A percentile compares a stretch with the other conserved stretches of the same genome.
phyloP scores from a whole-genome alignment of 192 early-diverging fungal genomes.

The Coemansia asiatica region DNA sequence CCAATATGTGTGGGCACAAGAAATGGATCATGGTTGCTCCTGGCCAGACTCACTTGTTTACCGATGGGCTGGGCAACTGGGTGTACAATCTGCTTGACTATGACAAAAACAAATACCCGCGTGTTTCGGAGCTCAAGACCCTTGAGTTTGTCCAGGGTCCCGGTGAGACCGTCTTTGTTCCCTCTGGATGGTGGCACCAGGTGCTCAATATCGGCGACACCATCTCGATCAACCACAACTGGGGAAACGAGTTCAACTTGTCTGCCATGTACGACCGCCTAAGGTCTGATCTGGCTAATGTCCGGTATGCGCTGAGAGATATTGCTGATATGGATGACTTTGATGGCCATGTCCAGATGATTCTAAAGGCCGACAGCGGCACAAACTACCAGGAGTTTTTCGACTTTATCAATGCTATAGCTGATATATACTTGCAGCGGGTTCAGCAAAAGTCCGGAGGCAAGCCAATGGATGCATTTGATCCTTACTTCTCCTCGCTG shows the following conservation, averaged over 20 bases:
- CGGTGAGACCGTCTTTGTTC: constrained; percentile 73
- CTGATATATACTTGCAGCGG: constrained; percentile 9
- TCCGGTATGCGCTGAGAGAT: constrained; percentile 59
- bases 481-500: constrained; percentile 20
- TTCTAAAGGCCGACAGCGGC: constrained; percentile 34
- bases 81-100: constrained; percentile 62
- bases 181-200: constrained; percentile 75
- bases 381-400: constrained; percentile 38
- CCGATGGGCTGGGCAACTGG: constrained; percentile 56
- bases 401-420: constrained; percentile 21
- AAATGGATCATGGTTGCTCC: constrained; percentile 70
- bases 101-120: constrained; percentile 53
- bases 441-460: not conserved
- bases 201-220: constrained; percentile 68
- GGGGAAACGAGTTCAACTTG: constrained; percentile 67
- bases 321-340: constrained; percentile 50
- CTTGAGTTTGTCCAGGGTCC: constrained; percentile 60
- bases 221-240: constrained; percentile 79
- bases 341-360: constrained; percentile 32
- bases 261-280: constrained; percentile 52
- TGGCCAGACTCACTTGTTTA: constrained; percentile 62
- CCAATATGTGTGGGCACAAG: constrained; percentile 72
- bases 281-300: constrained; percentile 48
- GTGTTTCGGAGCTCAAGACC: constrained; percentile 47
- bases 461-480: constrained; percentile 1